phyloP scores from a whole-genome alignment of 192 early-diverging fungal genomes.

The Coemansia sp. region DNA sequence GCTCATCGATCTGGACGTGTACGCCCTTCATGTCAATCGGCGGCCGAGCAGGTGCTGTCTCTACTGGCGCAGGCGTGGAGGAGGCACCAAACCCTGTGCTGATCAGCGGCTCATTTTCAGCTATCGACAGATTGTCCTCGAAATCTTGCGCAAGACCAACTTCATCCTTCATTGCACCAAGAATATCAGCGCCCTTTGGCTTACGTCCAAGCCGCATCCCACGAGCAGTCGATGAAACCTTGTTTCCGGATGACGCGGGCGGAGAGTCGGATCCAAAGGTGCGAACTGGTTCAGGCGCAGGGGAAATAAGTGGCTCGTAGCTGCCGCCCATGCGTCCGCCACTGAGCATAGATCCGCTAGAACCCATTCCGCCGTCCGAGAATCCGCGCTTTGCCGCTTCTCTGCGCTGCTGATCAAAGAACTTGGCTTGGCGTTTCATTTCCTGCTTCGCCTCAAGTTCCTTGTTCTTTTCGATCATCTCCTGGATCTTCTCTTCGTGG shows the following conservation, averaged over 20 bases:
- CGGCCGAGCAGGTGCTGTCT: slow-evolving; percentile 18
- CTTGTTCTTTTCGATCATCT: slow-evolving; percentile 91
- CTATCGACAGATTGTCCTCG: slow-evolving; percentile 26
- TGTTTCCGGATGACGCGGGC: slow-evolving; percentile 17
- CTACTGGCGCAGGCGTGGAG: slow-evolving; percentile 3
- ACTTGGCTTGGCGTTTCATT: slow-evolving; percentile 86
- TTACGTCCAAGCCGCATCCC: slow-evolving; percentile 97
- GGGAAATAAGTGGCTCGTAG: slow-evolving; percentile 47
- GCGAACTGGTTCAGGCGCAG: slow-evolving; percentile 39
- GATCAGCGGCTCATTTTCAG: background rate
- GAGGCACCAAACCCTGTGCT: background rate
- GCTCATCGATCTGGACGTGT: slow-evolving; percentile 86
- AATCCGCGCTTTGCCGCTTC: slow-evolving; percentile 65
- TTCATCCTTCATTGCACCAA: slow-evolving; percentile 84
- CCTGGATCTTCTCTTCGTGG: slow-evolving; percentile 96
- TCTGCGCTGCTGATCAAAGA: slow-evolving; percentile 86
- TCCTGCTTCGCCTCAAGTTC: slow-evolving; percentile 98
- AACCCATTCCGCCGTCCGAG: slow-evolving; percentile 57
- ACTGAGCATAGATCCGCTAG: slow-evolving; percentile 57
- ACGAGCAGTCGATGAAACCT: slow-evolving; percentile 58
- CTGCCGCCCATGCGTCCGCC: slow-evolving; percentile 55
- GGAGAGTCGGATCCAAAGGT: slow-evolving; percentile 27
- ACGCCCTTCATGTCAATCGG: slow-evolving; percentile 67
- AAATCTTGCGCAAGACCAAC: slow-evolving; percentile 65
- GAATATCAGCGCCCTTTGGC: slow-evolving; percentile 71